phyloP scores from a whole-genome alignment of 306 rosid species.

The Senna siamea region DNA sequence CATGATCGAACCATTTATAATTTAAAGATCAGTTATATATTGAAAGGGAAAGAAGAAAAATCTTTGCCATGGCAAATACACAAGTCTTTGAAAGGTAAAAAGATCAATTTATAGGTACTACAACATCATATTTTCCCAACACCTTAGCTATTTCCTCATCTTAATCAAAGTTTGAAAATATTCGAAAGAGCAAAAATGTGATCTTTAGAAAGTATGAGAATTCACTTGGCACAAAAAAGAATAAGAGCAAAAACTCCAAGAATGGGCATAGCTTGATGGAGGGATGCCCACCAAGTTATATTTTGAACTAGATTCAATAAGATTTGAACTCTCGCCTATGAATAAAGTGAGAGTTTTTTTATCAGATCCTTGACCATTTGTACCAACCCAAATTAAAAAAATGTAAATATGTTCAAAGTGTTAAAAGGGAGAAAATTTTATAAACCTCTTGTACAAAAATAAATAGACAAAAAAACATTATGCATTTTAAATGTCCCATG shows the following conservation, averaged over 20 bases:
- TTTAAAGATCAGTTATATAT: conserved; percentile 2
- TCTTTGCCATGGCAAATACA: conserved; percentile 29
- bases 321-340: too few relatives aligned
- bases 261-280: background rate
- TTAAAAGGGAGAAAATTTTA: too few relatives aligned
- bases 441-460: too few relatives aligned
- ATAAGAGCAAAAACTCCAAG: conserved; percentile 5
- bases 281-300: too few relatives aligned
- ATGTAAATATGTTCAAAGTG: too few relatives aligned
- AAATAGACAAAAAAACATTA: too few relatives aligned
- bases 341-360: too few relatives aligned
- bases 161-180: conserved; percentile 7
- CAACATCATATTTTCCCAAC: conserved; percentile 27
- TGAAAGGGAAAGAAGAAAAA: conserved; percentile 33
- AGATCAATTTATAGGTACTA: conserved; percentile 46
- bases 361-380: too few relatives aligned
- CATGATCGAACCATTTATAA: conserved; percentile 24
- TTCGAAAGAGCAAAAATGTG: background rate
- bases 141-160: conserved; percentile 2
- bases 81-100: conserved; percentile 41
- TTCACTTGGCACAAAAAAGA: background rate
- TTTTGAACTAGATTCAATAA: too few relatives aligned
- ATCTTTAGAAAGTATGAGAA: background rate
- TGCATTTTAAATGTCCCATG: too few relatives aligned
- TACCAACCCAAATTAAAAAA: too few relatives aligned